Evolutionary conservation across 352 stramenopile species (phyloP).

Genomic region (Elongisporangium senticosum): DNA sequence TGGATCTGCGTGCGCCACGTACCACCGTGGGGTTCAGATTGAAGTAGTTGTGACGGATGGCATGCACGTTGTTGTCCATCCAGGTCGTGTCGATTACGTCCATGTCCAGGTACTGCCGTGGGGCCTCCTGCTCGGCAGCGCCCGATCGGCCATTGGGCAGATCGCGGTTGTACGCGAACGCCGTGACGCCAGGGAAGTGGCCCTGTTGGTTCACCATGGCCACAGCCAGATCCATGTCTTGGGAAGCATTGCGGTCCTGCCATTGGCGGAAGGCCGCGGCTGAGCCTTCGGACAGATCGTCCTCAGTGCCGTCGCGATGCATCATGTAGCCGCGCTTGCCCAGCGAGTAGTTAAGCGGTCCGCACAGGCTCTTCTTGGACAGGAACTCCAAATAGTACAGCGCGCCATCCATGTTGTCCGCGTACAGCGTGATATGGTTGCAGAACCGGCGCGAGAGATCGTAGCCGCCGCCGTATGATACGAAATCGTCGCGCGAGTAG

Average conservation of each 20-base stretch:
- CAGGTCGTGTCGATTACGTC: slow-evolving; percentile 87
- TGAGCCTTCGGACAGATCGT: slow-evolving; percentile 13
- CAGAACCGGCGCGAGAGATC: slow-evolving; percentile 47
- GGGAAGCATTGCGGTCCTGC: neutral
- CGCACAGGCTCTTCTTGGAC: slow-evolving; percentile 30
- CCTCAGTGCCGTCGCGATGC: slow-evolving; percentile 22
- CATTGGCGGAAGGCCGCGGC: neutral
- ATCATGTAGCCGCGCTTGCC: slow-evolving; percentile 49
- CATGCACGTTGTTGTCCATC: slow-evolving; percentile 84
- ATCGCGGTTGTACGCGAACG: slow-evolving; percentile 50
- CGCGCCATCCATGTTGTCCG: slow-evolving; percentile 63
- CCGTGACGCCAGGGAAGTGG: slow-evolving; percentile 41
- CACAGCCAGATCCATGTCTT: slow-evolving; percentile 49
- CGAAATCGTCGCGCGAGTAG: slow-evolving; percentile 65
- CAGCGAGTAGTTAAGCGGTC: slow-evolving; percentile 45
- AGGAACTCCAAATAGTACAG: slow-evolving; percentile 70
- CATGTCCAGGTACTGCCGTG: slow-evolving; percentile 60
- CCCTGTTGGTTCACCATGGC: slow-evolving; percentile 50
- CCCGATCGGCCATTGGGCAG: neutral
- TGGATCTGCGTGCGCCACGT: slow-evolving; percentile 5
- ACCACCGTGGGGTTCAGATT: slow-evolving; percentile 82
- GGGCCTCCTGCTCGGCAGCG: slow-evolving; percentile 10
- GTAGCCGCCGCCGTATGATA: slow-evolving; percentile 48
- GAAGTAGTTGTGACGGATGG: slow-evolving; percentile 82
- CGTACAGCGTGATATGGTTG: slow-evolving; percentile 67